phyloP scores from a whole-genome alignment of 306 rosid species.

The Echinosophora koreensis region DNA sequence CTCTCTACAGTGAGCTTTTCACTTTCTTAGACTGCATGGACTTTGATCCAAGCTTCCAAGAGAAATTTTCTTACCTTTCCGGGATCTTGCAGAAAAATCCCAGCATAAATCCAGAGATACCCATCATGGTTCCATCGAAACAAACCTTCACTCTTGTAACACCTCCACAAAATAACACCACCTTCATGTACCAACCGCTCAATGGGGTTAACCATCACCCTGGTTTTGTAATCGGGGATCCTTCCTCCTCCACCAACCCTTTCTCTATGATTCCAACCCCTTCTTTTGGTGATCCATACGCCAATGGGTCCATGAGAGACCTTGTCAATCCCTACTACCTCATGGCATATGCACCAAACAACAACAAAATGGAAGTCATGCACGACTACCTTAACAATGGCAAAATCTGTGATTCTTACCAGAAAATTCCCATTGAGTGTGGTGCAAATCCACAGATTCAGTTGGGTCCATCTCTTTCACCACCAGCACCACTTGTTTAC shows the following conservation, averaged over 20 bases:
- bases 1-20: slow-evolving; percentile 31
- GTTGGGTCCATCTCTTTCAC: background rate
- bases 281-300: background rate
- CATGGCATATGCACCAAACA: slow-evolving; percentile 29
- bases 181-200: slow-evolving; percentile 35
- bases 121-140: background rate
- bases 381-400: slow-evolving; percentile 36
- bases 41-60: slow-evolving; percentile 37
- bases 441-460: background rate
- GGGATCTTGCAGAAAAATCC: slow-evolving; percentile 42
- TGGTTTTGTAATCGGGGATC: slow-evolving; percentile 21
- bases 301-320: slow-evolving; percentile 33
- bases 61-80: slow-evolving; percentile 36
- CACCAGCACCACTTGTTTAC: slow-evolving; percentile 3
- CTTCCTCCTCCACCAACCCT: slow-evolving; percentile 42
- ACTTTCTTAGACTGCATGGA: slow-evolving; percentile 55
- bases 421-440: background rate
- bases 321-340: background rate
- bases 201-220: slow-evolving; percentile 18
- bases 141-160: background rate
- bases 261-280: slow-evolving; percentile 43
- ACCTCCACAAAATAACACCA: background rate
- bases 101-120: slow-evolving; percentile 19
- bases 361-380: slow-evolving; percentile 44
- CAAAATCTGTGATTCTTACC: slow-evolving; percentile 37